Evolutionary conservation across 192 early-diverging fungal genomes (phyloP).

Genomic region (Linnemannia elongata): DNA sequence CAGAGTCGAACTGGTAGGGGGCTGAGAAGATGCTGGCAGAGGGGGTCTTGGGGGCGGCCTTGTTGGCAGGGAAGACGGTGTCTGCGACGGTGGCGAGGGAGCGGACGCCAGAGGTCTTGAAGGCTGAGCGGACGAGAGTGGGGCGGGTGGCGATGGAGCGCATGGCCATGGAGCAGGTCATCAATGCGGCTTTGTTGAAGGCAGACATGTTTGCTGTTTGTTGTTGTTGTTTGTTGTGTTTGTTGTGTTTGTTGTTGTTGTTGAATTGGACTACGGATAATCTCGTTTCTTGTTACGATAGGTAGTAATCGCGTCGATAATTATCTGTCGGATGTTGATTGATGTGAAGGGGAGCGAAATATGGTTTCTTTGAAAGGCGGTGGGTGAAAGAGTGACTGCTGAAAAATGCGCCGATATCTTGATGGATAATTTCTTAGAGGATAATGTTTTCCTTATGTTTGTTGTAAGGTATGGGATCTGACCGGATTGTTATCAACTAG

Average conservation of each 20-base stretch:
- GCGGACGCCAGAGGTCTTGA: slow-evolving; percentile 34
- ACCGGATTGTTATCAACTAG: slow-evolving; percentile 26
- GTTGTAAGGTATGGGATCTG: neutral
- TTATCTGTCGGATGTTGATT: neutral
- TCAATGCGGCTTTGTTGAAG: slow-evolving; percentile 26
- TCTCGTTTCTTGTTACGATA: slow-evolving; percentile 16
- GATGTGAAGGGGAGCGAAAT: neutral
- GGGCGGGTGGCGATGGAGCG: slow-evolving; percentile 23
- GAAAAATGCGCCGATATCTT: slow-evolving; percentile 2
- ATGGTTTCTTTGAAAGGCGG: neutral
- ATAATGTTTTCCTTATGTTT: neutral
- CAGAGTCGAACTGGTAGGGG: slow-evolving; percentile 51
- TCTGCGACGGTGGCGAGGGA: slow-evolving; percentile 69
- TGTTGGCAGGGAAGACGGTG: slow-evolving; percentile 61
- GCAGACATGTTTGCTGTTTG: slow-evolving; percentile 32
- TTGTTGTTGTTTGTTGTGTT: slow-evolving; percentile 24
- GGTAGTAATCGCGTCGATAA: neutral
- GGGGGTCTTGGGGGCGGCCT: slow-evolving; percentile 44
- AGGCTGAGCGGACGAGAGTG: slow-evolving; percentile 10
- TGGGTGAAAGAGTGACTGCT: slow-evolving; percentile 23
- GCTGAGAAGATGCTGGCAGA: slow-evolving; percentile 19
- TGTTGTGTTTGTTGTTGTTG: slow-evolving; percentile 23
- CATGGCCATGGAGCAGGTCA: slow-evolving; percentile 24
- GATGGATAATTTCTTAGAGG: slow-evolving; percentile 38
- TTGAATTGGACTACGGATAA: slow-evolving; percentile 13